Base-by-base conservation (phyloP, 2,329 filamentous ascomycete species). In the Fusarium illudens region DNA sequence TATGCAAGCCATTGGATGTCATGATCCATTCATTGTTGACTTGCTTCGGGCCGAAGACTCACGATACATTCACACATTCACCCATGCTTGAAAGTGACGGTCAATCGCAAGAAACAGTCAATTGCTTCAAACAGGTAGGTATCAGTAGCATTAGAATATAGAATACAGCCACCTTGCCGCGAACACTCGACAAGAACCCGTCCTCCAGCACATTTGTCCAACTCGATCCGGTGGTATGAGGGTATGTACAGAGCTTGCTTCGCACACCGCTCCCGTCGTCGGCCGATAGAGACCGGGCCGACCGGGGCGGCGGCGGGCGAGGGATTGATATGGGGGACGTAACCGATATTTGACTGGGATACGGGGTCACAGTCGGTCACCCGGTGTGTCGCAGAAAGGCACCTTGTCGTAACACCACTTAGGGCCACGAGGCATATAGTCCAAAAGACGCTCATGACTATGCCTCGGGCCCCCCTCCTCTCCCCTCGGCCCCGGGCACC, bases 131-230 rank as follows among this genome's bases (percentile, higher is more conserved):
- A 72, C 66, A 73, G 70, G 71, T 73, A 76, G 74, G 74, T 76
- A 76, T 76, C 73, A 75, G 74, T 76, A 74, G 74, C 74, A 76
- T 76, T 76, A 76, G 71, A 74, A 73, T 68, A 74, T 72, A 74
- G 60, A 75, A 72, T 70, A 74, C 65, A 75, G 69, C 66, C 66
- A 71, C 72, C 72, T 71, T 56, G 44, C 68, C 65, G 65, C 72
- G 59, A 72, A 75, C 73, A 75, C 71, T 74, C 72, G 72, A 74
- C 72, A 67, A 74, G 71, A 74, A 70, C 72, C 72, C 72, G 66
- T 64, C 72, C 69, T 73, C 72, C 72, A 74, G 72, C 67, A 72
- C 68, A 73, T 64, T 69, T 65, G 62, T 55, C 68, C 71, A 71
- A 71, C 66, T 63, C 68, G 62, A 70, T 71, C 62, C 56, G 58